These are phyloP conservation scores for Apiotrichum siamense DNA, from an alignment of 1,284 basidiomycete genomes.

Conservation along the genomic window DNA sequence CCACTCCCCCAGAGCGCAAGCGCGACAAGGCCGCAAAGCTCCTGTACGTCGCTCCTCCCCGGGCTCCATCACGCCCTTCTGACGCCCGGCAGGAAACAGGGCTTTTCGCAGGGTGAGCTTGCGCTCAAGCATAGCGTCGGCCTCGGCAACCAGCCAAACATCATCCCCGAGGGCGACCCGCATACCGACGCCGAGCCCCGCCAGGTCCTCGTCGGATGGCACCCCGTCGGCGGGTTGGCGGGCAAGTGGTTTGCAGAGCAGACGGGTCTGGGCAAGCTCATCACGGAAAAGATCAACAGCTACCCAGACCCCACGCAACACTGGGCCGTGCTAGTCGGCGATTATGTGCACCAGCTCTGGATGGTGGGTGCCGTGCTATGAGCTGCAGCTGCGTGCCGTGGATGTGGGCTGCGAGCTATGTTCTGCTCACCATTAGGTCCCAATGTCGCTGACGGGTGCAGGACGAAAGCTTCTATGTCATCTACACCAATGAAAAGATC, in stretches of 20 bases:
- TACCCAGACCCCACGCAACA: slow-evolving; percentile 20
- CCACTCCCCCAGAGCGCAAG: no score
- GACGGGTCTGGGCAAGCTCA: slow-evolving; percentile 13
- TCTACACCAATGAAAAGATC: slow-evolving; percentile 14
- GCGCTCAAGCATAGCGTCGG: slow-evolving; percentile 9
- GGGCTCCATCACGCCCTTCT: no score
- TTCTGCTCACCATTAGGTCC: no score
- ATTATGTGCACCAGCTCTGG: slow-evolving; percentile 18
- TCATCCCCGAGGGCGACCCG: slow-evolving; percentile 5
- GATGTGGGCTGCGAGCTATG: no score
- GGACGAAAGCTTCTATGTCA: slow-evolving; percentile 21
- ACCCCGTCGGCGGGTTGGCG: slow-evolving; percentile 13
- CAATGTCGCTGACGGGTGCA: slow-evolving; percentile 3
- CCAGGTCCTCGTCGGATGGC: slow-evolving; percentile 11
- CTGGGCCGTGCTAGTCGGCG: slow-evolving; percentile 17
- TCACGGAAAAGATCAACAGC: slow-evolving; percentile 17
- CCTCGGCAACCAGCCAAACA: slow-evolving; percentile 12
- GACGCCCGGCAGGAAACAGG: slow-evolving; percentile 6
- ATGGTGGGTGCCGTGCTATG: slow-evolving; percentile 11
- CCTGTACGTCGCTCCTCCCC: no score
- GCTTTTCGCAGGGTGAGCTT: slow-evolving; percentile 6
- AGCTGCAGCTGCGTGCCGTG: no score
- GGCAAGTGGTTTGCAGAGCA: slow-evolving; percentile 16
- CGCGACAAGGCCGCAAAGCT: no score
- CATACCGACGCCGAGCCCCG: neutral